phyloP scores from a whole-genome alignment of 2,329 filamentous ascomycete genomes.

The Orbilia brochopaga region DNA sequence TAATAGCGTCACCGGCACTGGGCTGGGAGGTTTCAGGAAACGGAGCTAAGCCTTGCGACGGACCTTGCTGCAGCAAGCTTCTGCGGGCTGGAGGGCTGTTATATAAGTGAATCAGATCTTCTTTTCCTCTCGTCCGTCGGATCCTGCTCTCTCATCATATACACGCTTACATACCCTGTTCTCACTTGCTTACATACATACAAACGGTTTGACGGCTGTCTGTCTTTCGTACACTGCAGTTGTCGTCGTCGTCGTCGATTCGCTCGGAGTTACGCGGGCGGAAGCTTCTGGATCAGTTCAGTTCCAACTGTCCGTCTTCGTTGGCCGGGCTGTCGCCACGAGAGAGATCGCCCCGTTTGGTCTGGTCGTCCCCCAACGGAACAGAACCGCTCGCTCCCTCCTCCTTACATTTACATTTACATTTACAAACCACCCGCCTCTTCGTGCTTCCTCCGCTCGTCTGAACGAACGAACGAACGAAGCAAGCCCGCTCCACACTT shows the following conservation, averaged over 20 bases:
- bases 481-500: neutral
- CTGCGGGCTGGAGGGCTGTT: neutral
- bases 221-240: too few relatives aligned
- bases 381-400: neutral
- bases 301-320: constrained; percentile 22
- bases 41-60: constrained; percentile 46
- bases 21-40: constrained; percentile 27
- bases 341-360: constrained; percentile 49
- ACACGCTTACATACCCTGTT: neutral
- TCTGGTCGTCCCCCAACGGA: constrained; percentile 3
- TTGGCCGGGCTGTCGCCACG: constrained; percentile 40
- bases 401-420: neutral
- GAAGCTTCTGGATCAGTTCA: constrained; percentile 47
- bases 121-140: constrained; percentile 1
- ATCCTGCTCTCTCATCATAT: neutral
- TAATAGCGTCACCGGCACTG: neutral
- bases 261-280: constrained; percentile 15
- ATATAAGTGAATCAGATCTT: neutral
- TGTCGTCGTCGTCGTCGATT: neutral
- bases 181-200: neutral
- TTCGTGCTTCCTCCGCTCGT: neutral
- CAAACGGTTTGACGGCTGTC: too few relatives aligned
- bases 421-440: neutral
- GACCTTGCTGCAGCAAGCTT: constrained; percentile 21
- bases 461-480: too few relatives aligned